Percentiles rank a stretch among this genome's conserved stretches.
Evolutionary conservation across 2,329 filamentous ascomycete species (phyloP).

Genomic region (Colletotrichum theobromicola): DNA sequence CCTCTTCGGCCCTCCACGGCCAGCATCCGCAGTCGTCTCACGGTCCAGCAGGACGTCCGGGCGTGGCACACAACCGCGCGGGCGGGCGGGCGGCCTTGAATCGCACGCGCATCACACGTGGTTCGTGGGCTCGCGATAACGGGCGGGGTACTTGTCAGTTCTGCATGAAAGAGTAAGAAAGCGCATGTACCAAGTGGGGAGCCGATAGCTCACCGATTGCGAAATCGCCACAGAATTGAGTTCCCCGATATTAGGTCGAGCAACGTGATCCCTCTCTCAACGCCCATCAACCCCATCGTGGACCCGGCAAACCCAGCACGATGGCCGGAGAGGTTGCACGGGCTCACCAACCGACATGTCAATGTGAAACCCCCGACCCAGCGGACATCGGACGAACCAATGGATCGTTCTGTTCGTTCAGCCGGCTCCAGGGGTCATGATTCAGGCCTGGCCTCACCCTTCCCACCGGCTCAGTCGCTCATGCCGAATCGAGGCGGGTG

Average conservation of each 20-base stretch:
- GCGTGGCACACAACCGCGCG: background rate
- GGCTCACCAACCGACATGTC: background rate
- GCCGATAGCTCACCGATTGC: background rate
- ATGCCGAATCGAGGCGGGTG: background rate
- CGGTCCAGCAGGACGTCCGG: background rate
- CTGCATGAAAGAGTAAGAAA: background rate
- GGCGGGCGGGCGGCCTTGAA: background rate
- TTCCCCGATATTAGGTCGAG: background rate
- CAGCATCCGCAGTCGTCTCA: background rate
- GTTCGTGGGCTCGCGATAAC: background rate
- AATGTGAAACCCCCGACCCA: conserved; percentile 9
- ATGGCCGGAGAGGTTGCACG: background rate
- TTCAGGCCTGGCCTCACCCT: background rate
- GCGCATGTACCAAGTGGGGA: background rate
- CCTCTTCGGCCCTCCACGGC: background rate
- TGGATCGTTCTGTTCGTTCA: background rate
- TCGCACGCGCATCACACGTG: conserved; percentile 4
- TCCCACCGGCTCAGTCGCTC: background rate
- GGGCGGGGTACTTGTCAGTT: background rate
- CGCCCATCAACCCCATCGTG: background rate
- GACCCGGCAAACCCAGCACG: background rate
- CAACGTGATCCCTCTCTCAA: background rate
- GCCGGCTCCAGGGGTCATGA: conserved; percentile 15
- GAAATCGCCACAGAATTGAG: background rate
- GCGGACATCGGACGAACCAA: conserved; percentile 17